Base-by-base conservation (phyloP, 139 green algal genomes). In the Desmodesmus armatus region DNA sequence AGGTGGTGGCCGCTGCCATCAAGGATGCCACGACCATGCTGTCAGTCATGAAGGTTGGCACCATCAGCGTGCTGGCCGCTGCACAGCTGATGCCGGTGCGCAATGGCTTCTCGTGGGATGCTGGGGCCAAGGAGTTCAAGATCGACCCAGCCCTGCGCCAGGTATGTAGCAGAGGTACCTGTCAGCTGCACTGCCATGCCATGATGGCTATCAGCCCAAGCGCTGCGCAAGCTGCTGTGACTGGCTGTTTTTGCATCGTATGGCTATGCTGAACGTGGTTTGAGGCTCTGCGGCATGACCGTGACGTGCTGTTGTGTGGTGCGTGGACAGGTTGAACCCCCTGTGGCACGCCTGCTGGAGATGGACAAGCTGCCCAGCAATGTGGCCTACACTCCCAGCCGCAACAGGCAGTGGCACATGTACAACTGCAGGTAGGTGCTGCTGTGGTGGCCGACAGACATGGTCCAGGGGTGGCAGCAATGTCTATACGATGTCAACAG, bases 401-500 rank as follows among this genome's bases (percentile, higher is more conserved):
- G 95, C 78, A 97, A 99, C 89, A 89, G 95, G 33, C 97, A 99
- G 91, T 97, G 92, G 91, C 96, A 99, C 90, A 90, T 96, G 21
- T 99, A 95, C 87, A 90, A 86, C 31, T 82, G 91, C 43, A 92
- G 70, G 11, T 95, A 98, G 90, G 35, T n/a, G n/a, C n/a, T n/a
- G n/a, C 51, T 17, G 17, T 27, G 51, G 51, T 17, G 51, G 51
- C 51, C 85, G 91, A 5, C 83, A 85, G 9, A 85, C 92, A 75
- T n/a, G 84, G 25, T 85, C 85, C 55, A 85, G 67, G 73, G 66
- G 41, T 23, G 44, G 43, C 5, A 37, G 21, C 9, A 62, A 15
- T 43, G 15, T 60, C 11, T 29, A 74, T n/a, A n/a, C n/a, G n/a
- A n/a, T n/a, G n/a, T n/a, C n/a, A n/a, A n/a, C n/a, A n/a, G n/a